Conservation (phyloP, 345 rosid species). For the Euclidium syriacum region DNA sequence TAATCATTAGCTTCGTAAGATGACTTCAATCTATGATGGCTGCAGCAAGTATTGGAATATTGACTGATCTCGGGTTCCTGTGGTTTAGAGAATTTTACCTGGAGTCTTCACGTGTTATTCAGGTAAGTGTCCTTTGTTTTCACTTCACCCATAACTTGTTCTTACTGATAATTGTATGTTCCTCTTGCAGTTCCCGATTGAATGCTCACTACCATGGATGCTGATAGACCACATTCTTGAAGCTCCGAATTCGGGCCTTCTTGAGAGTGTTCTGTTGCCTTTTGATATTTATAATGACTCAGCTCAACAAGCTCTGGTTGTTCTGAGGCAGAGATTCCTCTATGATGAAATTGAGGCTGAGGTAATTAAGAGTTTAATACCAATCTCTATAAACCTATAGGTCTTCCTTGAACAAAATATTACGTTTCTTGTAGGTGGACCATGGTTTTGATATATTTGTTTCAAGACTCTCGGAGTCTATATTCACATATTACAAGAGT, state of each 20-base stretch:
- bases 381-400: not conserved
- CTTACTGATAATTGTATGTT: slow-evolving; percentile 4
- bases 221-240: slow-evolving; percentile 86
- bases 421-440: slow-evolving; percentile 56
- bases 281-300: slow-evolving; percentile 98
- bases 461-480: slow-evolving; percentile 71
- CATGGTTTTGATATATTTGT: slow-evolving; percentile 96
- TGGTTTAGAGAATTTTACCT: slow-evolving; percentile 99
- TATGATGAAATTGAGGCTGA: slow-evolving; percentile 99
- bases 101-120: slow-evolving; percentile 99
- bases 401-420: not conserved
- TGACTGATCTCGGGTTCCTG: slow-evolving; percentile 95
- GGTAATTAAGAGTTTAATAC: slow-evolving; percentile 40
- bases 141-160: slow-evolving; percentile 3
- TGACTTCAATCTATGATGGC: slow-evolving; percentile 27
- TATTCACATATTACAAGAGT: slow-evolving; percentile 93
- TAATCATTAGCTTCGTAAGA: not conserved
- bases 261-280: slow-evolving; percentile 89
- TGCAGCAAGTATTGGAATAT: slow-evolving; percentile 76
- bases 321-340: slow-evolving; percentile 85
- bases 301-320: slow-evolving; percentile 92
- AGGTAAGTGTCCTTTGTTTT: slow-evolving; percentile 43
- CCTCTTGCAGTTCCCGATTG: slow-evolving; percentile 75
- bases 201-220: slow-evolving; percentile 99
- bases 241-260: slow-evolving; percentile 70